Conservation (phyloP, 129 eudicot genomes). For the Gnaphalium uliginosum region DNA sequence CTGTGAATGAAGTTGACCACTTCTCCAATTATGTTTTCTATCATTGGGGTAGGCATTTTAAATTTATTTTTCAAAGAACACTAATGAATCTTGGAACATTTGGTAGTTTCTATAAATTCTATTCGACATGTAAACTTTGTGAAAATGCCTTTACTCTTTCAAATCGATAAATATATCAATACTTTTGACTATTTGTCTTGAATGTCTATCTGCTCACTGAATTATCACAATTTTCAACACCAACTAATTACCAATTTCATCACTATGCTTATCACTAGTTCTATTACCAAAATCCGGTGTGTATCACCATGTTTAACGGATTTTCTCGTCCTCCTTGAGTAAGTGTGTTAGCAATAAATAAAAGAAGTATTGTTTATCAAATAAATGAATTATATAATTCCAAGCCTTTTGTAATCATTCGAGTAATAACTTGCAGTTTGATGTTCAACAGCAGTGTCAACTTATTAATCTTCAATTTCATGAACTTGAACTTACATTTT, state of each 20-base stretch:
- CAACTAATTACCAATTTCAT: background rate
- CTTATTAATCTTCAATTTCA: background rate
- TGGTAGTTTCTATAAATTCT: no score
- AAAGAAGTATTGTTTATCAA: background rate
- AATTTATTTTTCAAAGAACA: no score
- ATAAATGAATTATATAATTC: background rate
- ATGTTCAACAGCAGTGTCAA: background rate
- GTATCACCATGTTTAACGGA: background rate
- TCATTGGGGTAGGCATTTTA: no score
- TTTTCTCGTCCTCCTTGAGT: background rate
- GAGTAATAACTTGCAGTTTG: background rate
- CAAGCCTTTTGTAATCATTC: background rate
- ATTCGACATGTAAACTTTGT: no score
- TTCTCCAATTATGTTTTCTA: no score
- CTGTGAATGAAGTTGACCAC: no score
- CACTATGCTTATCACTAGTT: no score
- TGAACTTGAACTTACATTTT: background rate
- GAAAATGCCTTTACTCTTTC: no score
- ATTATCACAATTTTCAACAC: background rate
- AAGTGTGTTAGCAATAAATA: background rate
- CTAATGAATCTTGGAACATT: no score
- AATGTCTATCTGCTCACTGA: background rate
- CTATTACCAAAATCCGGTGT: no score
- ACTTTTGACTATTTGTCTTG: no score
- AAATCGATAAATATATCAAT: no score